phyloP scores from a whole-genome alignment of 2,329 filamentous ascomycete genomes.

The Lomentospora prolificans region DNA sequence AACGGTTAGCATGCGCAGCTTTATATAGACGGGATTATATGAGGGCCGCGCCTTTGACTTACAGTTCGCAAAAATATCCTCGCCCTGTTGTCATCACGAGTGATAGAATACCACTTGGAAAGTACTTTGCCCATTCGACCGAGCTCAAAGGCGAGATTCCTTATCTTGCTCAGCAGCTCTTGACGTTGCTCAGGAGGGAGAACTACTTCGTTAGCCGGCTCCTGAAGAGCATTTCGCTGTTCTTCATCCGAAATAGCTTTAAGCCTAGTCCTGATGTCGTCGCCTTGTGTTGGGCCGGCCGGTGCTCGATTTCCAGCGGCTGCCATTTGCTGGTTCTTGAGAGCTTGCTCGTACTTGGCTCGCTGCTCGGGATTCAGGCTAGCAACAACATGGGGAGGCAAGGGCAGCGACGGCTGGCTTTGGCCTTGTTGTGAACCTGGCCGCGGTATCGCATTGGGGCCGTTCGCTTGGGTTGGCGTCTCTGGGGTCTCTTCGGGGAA shows the following conservation, averaged over 20 bases:
- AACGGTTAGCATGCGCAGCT: constrained; percentile 14
- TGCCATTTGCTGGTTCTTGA: constrained; percentile 15
- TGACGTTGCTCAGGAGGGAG: constrained; percentile 35
- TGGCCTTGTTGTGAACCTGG: constrained; percentile 19
- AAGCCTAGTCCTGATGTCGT: constrained; percentile 17
- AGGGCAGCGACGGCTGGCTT: constrained; percentile 12
- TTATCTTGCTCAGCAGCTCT: constrained; percentile 34
- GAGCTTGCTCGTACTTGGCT: constrained; percentile 30
- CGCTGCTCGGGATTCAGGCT: constrained; percentile 34
- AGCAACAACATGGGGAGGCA: constrained; percentile 25
- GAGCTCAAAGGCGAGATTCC: constrained; percentile 30
- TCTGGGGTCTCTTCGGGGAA: constrained; percentile 31
- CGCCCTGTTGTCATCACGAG: constrained; percentile 38
- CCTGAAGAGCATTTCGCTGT: constrained; percentile 25
- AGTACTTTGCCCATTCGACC: constrained; percentile 33
- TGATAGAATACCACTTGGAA: constrained; percentile 36
- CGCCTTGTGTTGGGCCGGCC: constrained; percentile 15
- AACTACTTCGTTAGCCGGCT: constrained; percentile 32
- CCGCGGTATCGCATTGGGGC: constrained; percentile 14
- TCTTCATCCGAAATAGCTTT: constrained; percentile 29
- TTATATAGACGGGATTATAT: constrained; percentile 16
- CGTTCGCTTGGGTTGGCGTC: neutral
- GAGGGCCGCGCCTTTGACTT: constrained; percentile 20
- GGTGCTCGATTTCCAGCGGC: constrained; percentile 11
- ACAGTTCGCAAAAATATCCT: constrained; percentile 44